Conservation (phyloP, 2,329 filamentous ascomycete species). For the Endoconidiophora laricicola region DNA sequence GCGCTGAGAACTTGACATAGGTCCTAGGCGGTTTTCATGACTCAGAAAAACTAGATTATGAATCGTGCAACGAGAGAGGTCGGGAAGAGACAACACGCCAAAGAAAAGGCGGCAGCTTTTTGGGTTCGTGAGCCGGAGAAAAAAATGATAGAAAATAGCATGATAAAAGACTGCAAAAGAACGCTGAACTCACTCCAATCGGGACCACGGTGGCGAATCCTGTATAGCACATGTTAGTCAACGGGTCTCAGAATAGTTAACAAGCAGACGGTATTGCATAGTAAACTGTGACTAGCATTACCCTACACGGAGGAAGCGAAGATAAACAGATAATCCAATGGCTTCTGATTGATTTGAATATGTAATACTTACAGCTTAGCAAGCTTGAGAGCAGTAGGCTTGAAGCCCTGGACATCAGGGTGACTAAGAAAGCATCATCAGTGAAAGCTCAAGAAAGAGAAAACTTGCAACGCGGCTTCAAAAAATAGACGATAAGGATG, state of each 20-base stretch:
- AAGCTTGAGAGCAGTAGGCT: slow-evolving; percentile 83
- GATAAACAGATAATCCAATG: not conserved
- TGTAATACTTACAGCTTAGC: slow-evolving; percentile 64
- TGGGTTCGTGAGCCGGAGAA: not conserved
- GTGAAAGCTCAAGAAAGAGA: not conserved
- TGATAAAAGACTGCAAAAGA: not conserved
- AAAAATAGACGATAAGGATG: no score
- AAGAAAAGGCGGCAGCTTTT: no score
- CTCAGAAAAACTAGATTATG: not conserved
- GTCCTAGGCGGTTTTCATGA: not conserved
- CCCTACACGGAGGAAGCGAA: not conserved
- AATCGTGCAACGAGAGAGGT: no score
- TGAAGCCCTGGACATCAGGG: slow-evolving; percentile 90
- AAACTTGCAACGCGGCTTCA: no score
- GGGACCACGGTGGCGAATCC: slow-evolving; percentile 86
- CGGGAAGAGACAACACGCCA: no score
- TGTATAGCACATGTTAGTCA: slow-evolving; percentile 22
- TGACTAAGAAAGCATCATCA: slow-evolving; percentile 34
- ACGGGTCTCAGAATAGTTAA: not conserved
- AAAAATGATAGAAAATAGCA: not conserved
- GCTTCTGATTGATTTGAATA: not conserved
- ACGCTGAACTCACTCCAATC: slow-evolving; percentile 73
- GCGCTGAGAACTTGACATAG: no score
- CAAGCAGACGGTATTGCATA: not conserved
- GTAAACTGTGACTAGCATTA: not conserved